phyloP scores from a whole-genome alignment of 2,329 filamentous ascomycete genomes.

The Penicillium sp. region DNA sequence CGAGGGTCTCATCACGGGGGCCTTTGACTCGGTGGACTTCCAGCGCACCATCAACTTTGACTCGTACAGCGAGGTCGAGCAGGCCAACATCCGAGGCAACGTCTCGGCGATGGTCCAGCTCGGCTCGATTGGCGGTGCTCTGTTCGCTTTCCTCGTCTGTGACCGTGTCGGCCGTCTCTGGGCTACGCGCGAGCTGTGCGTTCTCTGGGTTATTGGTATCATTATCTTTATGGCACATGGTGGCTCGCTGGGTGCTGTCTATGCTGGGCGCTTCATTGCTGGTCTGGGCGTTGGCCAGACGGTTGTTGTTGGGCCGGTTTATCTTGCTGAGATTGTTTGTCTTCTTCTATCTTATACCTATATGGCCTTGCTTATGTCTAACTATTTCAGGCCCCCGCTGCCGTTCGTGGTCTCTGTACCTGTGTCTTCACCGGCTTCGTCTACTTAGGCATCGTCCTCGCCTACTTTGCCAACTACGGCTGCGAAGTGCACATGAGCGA shows the following conservation, averaged over 20 bases:
- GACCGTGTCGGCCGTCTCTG: constrained; percentile 52
- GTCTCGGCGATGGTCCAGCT: constrained; percentile 83
- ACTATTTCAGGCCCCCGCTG: constrained; percentile 57
- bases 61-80: constrained; percentile 56
- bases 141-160: constrained; percentile 59
- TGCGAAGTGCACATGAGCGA: constrained; percentile 57
- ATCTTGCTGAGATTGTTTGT: constrained; percentile 69
- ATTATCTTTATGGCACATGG: constrained; percentile 50
- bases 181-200: constrained; percentile 47
- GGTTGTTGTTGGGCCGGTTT: constrained; percentile 62
- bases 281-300: constrained; percentile 51
- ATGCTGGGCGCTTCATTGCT: constrained; percentile 51
- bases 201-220: constrained; percentile 49
- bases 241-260: constrained; percentile 46
- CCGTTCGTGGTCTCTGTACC: constrained; percentile 74
- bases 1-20: constrained; percentile 76
- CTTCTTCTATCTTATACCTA: neutral
- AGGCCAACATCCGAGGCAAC: constrained; percentile 74
- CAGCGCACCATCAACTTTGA: constrained; percentile 63
- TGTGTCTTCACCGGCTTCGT: constrained; percentile 73
- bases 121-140: constrained; percentile 72
- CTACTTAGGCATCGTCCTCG: constrained; percentile 77
- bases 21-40: constrained; percentile 71
- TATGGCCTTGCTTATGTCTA: neutral
- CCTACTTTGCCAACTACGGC: constrained; percentile 76